Base-by-base conservation (phyloP, 73 alveolate genomes). In the Symbiodinium pilosum region DNA sequence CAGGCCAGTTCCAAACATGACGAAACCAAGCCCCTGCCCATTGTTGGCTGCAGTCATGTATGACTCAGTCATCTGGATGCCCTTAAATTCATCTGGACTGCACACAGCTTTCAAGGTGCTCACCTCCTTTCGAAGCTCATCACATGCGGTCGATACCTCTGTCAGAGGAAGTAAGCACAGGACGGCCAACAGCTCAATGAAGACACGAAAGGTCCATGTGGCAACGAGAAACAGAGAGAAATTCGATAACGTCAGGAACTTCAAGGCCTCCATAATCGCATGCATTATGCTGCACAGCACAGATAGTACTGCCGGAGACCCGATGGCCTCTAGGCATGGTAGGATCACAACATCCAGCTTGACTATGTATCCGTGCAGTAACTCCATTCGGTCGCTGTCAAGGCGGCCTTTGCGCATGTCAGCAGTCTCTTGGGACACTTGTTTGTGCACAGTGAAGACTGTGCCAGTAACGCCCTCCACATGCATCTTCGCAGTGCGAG, bases 11-110 rank as follows among this genome's bases (percentile, higher is more conserved):
- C 86, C 86, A 28, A 32, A 75, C 86, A 75, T 8, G 28, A 75
- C 86, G 26, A 75, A 75, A 7, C 86, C 86, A 28, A 75, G 43
- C 2, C 86, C 86, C 44, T 75, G 86, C 8, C 86, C 86, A 28
- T 75, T 28, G 44, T 75, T 75, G 24, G 21, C 86, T 28, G 16
- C 24, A 2, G 28, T 28, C 34, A 75, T 75, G 30, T 36, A 75
- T n/a, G 21, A 21, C 30, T 75, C 86, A 18, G 86, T 75, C 44
- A 21, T 39, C 5, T 28, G 32, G 26, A 75, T 75, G 42, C 34
- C 51, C 86, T 39, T 4, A 47, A 32, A 28, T 21, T 36, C 86
- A 75, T 75, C 86, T 14, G 73, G 34, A 3, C n/a, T 20, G 32
- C 73, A 16, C 73, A 56, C 73, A 14, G 73, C 73, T 32, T 32